phyloP scores from a whole-genome alignment of 345 rosid species.

The Streptanthus diversifolius region DNA sequence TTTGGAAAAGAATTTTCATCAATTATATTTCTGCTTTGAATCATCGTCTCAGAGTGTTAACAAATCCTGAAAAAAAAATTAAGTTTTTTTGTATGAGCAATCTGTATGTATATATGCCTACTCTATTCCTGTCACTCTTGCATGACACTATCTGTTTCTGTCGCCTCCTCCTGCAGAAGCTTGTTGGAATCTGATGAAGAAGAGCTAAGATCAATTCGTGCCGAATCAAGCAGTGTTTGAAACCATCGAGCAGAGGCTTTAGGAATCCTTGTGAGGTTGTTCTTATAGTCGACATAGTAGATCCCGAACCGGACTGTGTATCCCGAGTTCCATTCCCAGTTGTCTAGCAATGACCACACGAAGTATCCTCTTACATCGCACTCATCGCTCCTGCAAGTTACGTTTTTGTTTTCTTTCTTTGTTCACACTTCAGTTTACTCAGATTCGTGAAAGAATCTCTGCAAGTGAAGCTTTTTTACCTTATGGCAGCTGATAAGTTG shows the following conservation, averaged over 20 bases:
- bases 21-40: constrained; percentile 10
- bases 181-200: constrained; percentile 15
- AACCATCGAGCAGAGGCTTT: constrained; percentile 84
- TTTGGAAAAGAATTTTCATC: neutral
- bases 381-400: too few relatives aligned
- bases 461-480: constrained; percentile 31
- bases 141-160: neutral
- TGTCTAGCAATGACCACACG: constrained; percentile 53
- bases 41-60: neutral
- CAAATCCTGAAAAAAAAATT: neutral
- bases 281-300: constrained; percentile 69
- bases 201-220: neutral
- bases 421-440: too few relatives aligned
- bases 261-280: constrained; percentile 77
- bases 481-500: constrained; percentile 80
- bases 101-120: neutral
- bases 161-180: constrained; percentile 13
- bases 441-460: too few relatives aligned
- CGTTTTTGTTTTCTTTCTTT: too few relatives aligned
- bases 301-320: constrained; percentile 87
- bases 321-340: constrained; percentile 96
- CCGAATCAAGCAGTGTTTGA: constrained; percentile 40
- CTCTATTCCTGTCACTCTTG: neutral
- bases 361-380: too few relatives aligned
- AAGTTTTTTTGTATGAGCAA: neutral